Conservation (phyloP, 2,329 filamentous ascomycete species). For the Reticulascus tulasneorum region DNA sequence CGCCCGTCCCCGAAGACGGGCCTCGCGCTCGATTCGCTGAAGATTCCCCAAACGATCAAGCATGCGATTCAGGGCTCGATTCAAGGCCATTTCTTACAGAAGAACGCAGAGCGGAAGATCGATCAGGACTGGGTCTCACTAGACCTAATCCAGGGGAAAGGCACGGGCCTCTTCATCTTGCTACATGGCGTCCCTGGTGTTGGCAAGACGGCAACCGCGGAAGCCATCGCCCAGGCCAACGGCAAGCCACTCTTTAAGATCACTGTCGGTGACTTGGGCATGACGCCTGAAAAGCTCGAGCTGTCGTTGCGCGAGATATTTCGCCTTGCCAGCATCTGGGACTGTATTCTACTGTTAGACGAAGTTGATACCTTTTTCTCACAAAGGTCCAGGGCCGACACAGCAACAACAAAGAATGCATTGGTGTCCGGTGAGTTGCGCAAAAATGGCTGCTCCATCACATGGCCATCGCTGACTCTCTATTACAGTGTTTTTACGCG, state of each 20-base stretch:
- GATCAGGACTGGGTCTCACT: too few species aligned
- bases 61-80: too few species aligned
- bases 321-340: constrained; percentile 20
- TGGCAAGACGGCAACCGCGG: constrained; percentile 7
- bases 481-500: constrained; percentile 32
- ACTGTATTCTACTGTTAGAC: constrained; percentile 22
- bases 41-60: too few species aligned
- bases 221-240: constrained; percentile 4
- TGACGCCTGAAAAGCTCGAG: constrained; percentile 17
- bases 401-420: constrained; percentile 16
- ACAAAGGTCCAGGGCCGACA: constrained; percentile 13
- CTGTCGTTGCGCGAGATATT: constrained; percentile 17
- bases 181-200: constrained; percentile 6
- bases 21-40: too few species aligned
- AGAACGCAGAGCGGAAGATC: too few species aligned
- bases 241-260: background rate
- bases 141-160: constrained; percentile 6
- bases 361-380: constrained; percentile 25
- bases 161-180: constrained; percentile 3
- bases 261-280: constrained; percentile 17
- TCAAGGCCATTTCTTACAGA: too few species aligned
- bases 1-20: too few species aligned
- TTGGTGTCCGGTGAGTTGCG: constrained; percentile 17
- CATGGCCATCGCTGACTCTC: too few species aligned
- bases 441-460: background rate